phyloP scores from a whole-genome alignment of 345 rosid species.

The Syzygium grande region DNA sequence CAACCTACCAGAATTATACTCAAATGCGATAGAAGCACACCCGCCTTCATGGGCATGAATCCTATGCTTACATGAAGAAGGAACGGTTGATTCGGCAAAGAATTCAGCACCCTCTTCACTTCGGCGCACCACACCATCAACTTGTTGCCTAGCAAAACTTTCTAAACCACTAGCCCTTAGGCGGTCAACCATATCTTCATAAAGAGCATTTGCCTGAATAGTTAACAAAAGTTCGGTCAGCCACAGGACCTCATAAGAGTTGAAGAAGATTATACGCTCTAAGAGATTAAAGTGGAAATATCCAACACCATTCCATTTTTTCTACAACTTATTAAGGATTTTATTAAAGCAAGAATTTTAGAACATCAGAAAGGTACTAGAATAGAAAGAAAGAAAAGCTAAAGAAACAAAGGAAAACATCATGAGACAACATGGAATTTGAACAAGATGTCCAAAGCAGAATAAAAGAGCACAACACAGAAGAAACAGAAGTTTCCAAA shows the following conservation, averaged over 20 bases:
- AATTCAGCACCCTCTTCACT: conserved; percentile 89
- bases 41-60: conserved; percentile 93
- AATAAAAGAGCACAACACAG: not conserved
- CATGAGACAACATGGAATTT: not conserved
- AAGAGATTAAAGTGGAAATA: not conserved
- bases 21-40: conserved; percentile 76
- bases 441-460: not conserved
- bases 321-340: not conserved
- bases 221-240: conserved; percentile 3
- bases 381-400: not conserved
- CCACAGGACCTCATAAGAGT: not conserved
- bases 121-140: conserved; percentile 89
- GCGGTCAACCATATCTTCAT: conserved; percentile 82
- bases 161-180: conserved; percentile 87
- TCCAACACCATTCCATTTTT: not conserved
- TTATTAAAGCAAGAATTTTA: not conserved
- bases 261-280: not conserved
- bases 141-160: conserved; percentile 84
- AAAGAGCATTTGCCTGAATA: conserved; percentile 70
- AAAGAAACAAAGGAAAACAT: not conserved
- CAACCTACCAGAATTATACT: conserved; percentile 65
- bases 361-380: not conserved
- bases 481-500: not conserved
- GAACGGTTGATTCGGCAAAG: conserved; percentile 63
- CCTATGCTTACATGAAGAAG: conserved; percentile 69